phyloP scores from a whole-genome alignment of 305 asterid genomes.

The Ajuga reptans region DNA sequence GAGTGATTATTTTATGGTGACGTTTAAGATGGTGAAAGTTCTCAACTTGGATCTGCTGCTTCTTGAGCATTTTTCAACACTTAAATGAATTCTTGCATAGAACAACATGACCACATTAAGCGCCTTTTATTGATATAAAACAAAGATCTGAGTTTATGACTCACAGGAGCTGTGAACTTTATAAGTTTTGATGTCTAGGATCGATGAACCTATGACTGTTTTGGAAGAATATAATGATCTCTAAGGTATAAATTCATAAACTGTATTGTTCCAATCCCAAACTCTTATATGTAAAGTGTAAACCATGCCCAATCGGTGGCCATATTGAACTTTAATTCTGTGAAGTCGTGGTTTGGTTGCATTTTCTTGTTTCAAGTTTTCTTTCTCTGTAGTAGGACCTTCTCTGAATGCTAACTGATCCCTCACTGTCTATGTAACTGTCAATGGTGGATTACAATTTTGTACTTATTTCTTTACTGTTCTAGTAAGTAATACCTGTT shows the following conservation, averaged over 20 bases:
- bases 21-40: neutral
- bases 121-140: neutral
- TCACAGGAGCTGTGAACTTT: neutral
- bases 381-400: neutral
- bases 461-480: neutral
- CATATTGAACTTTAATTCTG: too few species aligned
- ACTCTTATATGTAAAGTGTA: neutral
- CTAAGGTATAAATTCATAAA: neutral
- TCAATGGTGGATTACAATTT: conserved; percentile 2
- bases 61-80: neutral
- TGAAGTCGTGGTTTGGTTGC: neutral
- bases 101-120: neutral
- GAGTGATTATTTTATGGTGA: neutral
- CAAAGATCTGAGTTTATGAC: neutral
- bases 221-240: neutral
- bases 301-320: neutral
- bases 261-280: neutral
- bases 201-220: neutral
- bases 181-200: neutral
- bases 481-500: neutral
- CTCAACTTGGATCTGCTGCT: neutral
- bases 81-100: neutral
- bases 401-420: neutral
- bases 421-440: neutral
- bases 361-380: neutral